Percentiles rank a stretch among this genome's conserved stretches.
Conservation (phyloP, 768 basidiomycete species). For the Candolleomyces eurysporus region DNA sequence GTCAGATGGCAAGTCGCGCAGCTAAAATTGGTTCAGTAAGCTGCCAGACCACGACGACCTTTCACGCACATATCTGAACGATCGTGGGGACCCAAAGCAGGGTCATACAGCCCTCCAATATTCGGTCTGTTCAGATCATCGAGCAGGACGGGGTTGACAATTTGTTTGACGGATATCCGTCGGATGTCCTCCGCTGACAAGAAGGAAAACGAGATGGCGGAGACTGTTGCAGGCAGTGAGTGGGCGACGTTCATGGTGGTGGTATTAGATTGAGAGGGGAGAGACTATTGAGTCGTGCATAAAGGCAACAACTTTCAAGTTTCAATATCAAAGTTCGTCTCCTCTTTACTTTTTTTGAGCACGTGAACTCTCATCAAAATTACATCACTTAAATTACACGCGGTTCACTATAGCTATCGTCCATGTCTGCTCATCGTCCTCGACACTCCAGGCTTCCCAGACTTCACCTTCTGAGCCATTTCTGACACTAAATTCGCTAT, state of each 20-base stretch:
- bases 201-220: constrained; percentile 90
- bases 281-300: not conserved
- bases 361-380: constrained; percentile 7
- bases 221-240: constrained; percentile 81
- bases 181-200: constrained; percentile 85
- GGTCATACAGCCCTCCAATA: constrained; percentile 90
- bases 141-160: constrained; percentile 88
- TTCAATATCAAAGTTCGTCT: not conserved
- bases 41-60: not conserved
- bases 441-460: constrained; percentile 47
- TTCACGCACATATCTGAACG: constrained; percentile 83
- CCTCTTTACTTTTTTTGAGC: constrained; percentile 10
- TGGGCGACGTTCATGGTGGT: constrained; percentile 83
- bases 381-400: too few species aligned
- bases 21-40: constrained; percentile 39
- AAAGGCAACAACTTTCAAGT: not conserved
- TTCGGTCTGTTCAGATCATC: constrained; percentile 94
- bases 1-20: constrained; percentile 92
- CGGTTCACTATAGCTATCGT: constrained; percentile 3
- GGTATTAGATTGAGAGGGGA: not conserved
- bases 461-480: constrained; percentile 75
- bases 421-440: constrained; percentile 7
- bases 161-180: constrained; percentile 96
- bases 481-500: constrained; percentile 93
- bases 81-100: constrained; percentile 88